Conservation (phyloP, 768 basidiomycete species). For the Xerocomellus intermedius region DNA sequence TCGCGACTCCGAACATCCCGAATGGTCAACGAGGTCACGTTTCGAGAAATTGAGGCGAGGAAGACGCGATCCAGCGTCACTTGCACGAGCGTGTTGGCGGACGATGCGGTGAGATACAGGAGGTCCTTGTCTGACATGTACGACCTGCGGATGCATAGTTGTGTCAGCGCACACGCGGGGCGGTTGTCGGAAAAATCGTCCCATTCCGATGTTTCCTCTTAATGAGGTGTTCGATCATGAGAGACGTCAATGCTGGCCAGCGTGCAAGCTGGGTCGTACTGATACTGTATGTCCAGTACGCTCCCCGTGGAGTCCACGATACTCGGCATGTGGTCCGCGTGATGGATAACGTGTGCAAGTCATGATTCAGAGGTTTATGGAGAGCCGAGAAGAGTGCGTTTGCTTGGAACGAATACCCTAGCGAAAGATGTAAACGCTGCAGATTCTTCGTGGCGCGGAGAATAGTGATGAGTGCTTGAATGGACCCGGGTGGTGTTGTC, state of each 20-base stretch:
- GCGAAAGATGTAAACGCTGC: background rate
- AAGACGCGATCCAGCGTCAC: background rate
- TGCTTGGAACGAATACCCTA: background rate
- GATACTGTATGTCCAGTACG: background rate
- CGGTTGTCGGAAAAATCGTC: background rate
- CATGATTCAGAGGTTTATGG: background rate
- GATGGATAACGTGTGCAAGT: background rate
- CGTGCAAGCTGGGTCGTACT: background rate
- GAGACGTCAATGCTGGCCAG: background rate
- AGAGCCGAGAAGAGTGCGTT: background rate
- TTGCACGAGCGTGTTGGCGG: background rate
- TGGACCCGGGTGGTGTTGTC: background rate
- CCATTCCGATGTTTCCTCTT: background rate
- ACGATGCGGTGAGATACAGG: background rate
- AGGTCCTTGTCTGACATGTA: background rate
- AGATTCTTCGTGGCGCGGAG: conserved; percentile 3
- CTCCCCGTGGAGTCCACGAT: too few relatives aligned
- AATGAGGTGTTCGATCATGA: background rate
- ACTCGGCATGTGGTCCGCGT: background rate
- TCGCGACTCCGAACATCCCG: background rate
- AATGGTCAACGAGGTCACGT: background rate
- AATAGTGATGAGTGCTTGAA: background rate
- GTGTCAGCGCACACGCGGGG: conserved; percentile 3
- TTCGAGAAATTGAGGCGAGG: background rate
- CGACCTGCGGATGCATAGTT: background rate